These are phyloP conservation scores for Chalciporus sphaerocephalus DNA, from an alignment of 768 basidiomycete species.

Conservation along the genomic window DNA sequence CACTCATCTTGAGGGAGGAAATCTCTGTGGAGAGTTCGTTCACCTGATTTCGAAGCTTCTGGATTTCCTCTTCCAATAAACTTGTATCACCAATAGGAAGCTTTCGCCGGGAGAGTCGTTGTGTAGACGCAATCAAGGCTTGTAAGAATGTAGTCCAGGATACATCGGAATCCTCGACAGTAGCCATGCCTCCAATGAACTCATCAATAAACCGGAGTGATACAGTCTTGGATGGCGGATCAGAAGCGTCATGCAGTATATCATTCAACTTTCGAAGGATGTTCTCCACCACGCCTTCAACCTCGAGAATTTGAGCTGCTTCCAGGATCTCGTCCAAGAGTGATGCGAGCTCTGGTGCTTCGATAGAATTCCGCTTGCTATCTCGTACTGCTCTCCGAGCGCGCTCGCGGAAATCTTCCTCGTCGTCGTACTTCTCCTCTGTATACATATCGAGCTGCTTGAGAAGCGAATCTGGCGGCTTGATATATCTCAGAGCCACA, in stretches of 20 bases:
- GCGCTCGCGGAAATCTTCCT: slow-evolving; percentile 75
- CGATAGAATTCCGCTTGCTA: slow-evolving; percentile 17
- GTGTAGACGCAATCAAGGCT: slow-evolving; percentile 54
- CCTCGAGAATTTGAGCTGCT: slow-evolving; percentile 45
- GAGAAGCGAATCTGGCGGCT: slow-evolving; percentile 74
- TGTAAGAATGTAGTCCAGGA: slow-evolving; percentile 61
- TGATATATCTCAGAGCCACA: slow-evolving; percentile 67
- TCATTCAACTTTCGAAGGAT: slow-evolving; percentile 53
- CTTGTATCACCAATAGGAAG: slow-evolving; percentile 48
- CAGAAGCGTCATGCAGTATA: slow-evolving; percentile 56
- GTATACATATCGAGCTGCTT: slow-evolving; percentile 77
- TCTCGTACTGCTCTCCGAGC: slow-evolving; percentile 37
- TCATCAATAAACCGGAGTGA: slow-evolving; percentile 56
- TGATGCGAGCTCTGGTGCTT: slow-evolving; percentile 47
- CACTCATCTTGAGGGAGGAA: not conserved
- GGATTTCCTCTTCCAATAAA: slow-evolving; percentile 54
- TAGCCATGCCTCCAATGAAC: slow-evolving; percentile 58
- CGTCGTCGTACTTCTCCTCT: slow-evolving; percentile 89
- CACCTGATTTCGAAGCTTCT: slow-evolving; percentile 52
- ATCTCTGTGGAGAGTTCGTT: slow-evolving; percentile 60
- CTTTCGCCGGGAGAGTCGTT: slow-evolving; percentile 62
- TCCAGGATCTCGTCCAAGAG: slow-evolving; percentile 58
- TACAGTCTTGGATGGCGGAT: slow-evolving; percentile 60
- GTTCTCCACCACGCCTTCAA: slow-evolving; percentile 42
- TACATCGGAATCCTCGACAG: slow-evolving; percentile 61